Base-by-base conservation (phyloP, 495 filamentous ascomycete genomes). In the Hyaloscypha hepaticicola region DNA sequence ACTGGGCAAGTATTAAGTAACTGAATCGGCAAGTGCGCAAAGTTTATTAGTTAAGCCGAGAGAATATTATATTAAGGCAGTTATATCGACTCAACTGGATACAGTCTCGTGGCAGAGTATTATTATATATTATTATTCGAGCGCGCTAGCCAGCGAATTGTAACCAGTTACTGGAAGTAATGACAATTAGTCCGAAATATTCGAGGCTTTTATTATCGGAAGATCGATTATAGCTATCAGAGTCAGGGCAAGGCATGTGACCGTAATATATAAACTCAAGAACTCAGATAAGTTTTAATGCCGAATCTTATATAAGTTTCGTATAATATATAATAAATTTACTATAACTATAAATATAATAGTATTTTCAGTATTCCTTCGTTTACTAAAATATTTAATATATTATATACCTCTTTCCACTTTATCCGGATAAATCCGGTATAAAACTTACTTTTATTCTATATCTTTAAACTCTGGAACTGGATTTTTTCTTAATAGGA, bases 311-410 rank as follows among this genome's bases (percentile, higher is more conserved):
- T 14, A 52, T 52, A 52, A 52, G 22, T 52, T 52, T 21, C 9
- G 49, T 24, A 52, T 52, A 52, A 52, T 52, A 19, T 19, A 45
- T 21, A 52, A 52, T 21, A 59, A 58, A 59, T 24, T 21, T 59
- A 51, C 45, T 26, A n/a, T n/a, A n/a, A n/a, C n/a, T n/a, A n/a
- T n/a, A n/a, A n/a, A n/a, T n/a, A n/a, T n/a, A n/a, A 52, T 52
- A 52, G 22, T 24, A 52, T 21, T 8, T 8, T 21, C 22, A 52
- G 49, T 24, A 21, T 52, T 7, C 49, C 49, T 52, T n/a, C n/a
- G n/a, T 8, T 52, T 52, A 52, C 9, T 52, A 52, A 8, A 21
- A 52, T 21, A 52, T 24, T 24, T 11, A 11, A 52, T 52, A 52
- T 7, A 21, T 52, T 8, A 8, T 45, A 8, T 11, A 8, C 9